Conservation (phyloP, 2,329 filamentous ascomycete species). For the Arthroderma sp. region DNA sequence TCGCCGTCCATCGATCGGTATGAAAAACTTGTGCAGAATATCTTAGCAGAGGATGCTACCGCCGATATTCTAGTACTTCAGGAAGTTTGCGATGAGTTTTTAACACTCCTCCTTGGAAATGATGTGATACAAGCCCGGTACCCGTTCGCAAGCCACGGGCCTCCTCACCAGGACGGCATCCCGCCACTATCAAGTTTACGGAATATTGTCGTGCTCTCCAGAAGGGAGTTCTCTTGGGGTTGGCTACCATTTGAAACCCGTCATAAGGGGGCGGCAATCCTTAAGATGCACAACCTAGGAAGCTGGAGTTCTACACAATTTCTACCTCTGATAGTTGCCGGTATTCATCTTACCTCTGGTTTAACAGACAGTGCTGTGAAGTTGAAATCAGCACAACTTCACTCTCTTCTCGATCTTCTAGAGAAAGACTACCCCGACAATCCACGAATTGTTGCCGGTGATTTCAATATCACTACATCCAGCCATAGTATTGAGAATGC, state of each 20-base stretch:
- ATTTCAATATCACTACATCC: slow-evolving; percentile 54
- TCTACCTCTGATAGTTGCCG: slow-evolving; percentile 38
- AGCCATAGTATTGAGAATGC: slow-evolving; percentile 42
- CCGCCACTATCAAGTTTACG: slow-evolving; percentile 47
- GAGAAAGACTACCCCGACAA: slow-evolving; percentile 27
- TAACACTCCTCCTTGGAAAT: slow-evolving; percentile 41
- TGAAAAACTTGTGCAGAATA: slow-evolving; percentile 21
- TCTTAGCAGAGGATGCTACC: slow-evolving; percentile 21
- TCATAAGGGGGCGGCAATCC: slow-evolving; percentile 47
- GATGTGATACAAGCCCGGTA: slow-evolving; percentile 36
- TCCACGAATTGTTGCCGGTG: slow-evolving; percentile 47
- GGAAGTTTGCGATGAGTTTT: slow-evolving; percentile 53
- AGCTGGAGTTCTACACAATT: slow-evolving; percentile 12
- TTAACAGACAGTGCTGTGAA: slow-evolving; percentile 46
- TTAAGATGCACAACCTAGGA: slow-evolving; percentile 28
- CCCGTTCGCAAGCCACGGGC: slow-evolving; percentile 45
- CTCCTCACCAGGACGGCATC: slow-evolving; percentile 39
- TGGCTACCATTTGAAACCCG: slow-evolving; percentile 40
- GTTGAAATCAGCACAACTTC: slow-evolving; percentile 45
- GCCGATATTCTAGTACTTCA: slow-evolving; percentile 38
- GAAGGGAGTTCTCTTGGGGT: slow-evolving; percentile 42
- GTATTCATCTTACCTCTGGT: slow-evolving; percentile 50
- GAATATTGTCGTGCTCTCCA: slow-evolving; percentile 50
- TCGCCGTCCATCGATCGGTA: slow-evolving; percentile 25
- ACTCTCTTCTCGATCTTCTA: slow-evolving; percentile 38